Conservation (phyloP, 2,329 filamentous ascomycete species). For the Botrytis hyacinthi region DNA sequence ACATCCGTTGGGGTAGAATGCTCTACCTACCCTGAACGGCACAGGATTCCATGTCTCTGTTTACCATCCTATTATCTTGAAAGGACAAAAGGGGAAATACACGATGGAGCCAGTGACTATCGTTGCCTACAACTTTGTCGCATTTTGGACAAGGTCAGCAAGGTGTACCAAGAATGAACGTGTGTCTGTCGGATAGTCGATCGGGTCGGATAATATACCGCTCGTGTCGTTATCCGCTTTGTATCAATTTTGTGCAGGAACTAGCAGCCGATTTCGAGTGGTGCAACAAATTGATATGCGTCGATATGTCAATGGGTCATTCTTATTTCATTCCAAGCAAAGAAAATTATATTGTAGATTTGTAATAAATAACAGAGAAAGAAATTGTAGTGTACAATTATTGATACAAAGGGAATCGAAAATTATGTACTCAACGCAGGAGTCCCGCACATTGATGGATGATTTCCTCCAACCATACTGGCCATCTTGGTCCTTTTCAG, state of each 20-base stretch:
- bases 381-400: neutral
- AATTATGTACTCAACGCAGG: neutral
- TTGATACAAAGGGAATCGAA: neutral
- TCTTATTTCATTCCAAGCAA: neutral
- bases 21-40: too few species aligned
- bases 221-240: neutral
- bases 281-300: neutral
- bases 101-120: neutral
- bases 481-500: neutral
- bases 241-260: neutral
- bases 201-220: neutral
- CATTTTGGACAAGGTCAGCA: neutral
- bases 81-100: neutral
- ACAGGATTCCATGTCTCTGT: neutral
- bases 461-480: neutral
- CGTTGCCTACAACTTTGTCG: neutral
- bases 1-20: constrained; percentile 1
- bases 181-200: neutral
- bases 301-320: neutral
- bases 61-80: neutral
- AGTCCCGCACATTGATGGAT: too few species aligned
- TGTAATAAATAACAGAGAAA: neutral
- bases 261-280: neutral
- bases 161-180: neutral
- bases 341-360: neutral